Evolutionary conservation across 2,329 filamentous ascomycete genomes (phyloP).

Genomic region (Verticillium tricorpus): DNA sequence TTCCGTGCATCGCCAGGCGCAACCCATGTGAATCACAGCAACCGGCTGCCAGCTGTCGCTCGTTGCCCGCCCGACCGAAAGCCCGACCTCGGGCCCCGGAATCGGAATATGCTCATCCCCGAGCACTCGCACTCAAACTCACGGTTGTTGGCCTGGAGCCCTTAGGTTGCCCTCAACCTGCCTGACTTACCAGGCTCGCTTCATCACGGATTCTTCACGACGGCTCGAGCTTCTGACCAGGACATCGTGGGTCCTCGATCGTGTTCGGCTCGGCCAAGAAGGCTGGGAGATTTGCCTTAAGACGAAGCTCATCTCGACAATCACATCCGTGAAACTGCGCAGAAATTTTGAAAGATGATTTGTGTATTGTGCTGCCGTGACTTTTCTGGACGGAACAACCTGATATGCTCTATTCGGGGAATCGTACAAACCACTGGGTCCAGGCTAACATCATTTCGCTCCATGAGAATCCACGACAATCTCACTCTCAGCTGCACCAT

Average conservation of each 20-base stretch:
- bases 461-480: no score
- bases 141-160: neutral
- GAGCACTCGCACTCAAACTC: neutral
- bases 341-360: neutral
- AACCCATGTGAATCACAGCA: neutral
- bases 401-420: no score
- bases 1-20: neutral
- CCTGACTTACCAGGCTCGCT: neutral
- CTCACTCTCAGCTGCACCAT: no score
- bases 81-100: neutral
- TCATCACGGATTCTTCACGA: neutral
- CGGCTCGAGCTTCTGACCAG: neutral
- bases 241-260: neutral
- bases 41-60: neutral
- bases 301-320: neutral
- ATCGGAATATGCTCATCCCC: neutral
- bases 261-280: neutral
- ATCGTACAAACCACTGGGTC: no score
- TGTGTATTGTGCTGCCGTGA: neutral
- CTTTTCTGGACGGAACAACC: no score
- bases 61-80: neutral
- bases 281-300: neutral
- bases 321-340: neutral
- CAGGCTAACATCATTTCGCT: no score
- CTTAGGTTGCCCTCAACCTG: neutral